phyloP scores from a whole-genome alignment of 1,139 yeast species.

The Hanseniaspora sp. region DNA sequence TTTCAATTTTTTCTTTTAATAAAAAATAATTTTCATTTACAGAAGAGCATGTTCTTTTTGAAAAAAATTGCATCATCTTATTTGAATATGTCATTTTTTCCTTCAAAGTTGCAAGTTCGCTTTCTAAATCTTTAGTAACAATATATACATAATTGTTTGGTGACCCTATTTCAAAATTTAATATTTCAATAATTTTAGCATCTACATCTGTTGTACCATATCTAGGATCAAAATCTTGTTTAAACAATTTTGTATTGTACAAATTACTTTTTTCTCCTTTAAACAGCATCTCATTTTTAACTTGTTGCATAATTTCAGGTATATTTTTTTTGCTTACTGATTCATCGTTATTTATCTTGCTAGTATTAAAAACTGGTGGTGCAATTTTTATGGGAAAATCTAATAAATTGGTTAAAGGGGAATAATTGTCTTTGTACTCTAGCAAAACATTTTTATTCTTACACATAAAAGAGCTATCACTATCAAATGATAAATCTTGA shows the following conservation, averaged over 20 bases:
- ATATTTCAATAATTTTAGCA: constrained; percentile 20
- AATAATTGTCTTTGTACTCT: neutral
- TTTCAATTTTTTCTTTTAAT: constrained; percentile 20
- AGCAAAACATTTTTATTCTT: no score
- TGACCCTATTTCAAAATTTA: constrained; percentile 20
- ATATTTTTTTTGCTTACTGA: no score
- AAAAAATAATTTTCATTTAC: constrained; percentile 25
- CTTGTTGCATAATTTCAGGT: no score
- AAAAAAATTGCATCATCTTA: neutral
- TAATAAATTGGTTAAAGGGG: no score
- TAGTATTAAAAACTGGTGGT: no score
- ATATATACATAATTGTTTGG: constrained; percentile 14
- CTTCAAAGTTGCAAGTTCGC: constrained; percentile 19
- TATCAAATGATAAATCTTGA: neutral
- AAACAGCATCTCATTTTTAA: no score
- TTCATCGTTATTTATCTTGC: no score
- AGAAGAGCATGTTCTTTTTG: constrained; percentile 19
- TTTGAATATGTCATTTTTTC: neutral
- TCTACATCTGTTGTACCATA: constrained; percentile 12
- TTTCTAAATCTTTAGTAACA: constrained; percentile 25
- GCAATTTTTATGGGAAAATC: no score
- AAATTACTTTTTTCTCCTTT: no score
- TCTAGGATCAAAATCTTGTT: neutral
- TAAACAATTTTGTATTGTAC: neutral
- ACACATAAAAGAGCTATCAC: neutral